Evolutionary conservation across 176 grass and related monocot species (phyloP).

Genomic region (Panicum miliaceum): DNA sequence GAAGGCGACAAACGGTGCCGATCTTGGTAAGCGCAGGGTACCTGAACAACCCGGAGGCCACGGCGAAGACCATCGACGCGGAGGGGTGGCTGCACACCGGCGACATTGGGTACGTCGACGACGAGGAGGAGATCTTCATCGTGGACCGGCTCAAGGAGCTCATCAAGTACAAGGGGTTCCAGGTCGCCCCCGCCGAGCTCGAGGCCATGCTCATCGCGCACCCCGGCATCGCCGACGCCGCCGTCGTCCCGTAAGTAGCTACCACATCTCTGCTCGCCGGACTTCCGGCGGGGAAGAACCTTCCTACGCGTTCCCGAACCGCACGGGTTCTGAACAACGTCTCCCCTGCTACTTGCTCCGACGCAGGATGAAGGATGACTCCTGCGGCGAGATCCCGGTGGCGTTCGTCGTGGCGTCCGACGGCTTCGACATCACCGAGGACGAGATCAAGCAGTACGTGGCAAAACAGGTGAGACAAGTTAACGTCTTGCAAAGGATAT

Average conservation of each 20-base stretch:
- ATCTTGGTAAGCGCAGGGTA: conserved; percentile 58
- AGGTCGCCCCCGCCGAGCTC: conserved; percentile 85
- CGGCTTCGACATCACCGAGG: conserved; percentile 55
- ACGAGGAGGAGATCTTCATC: conserved; percentile 92
- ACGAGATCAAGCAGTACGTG: conserved; percentile 88
- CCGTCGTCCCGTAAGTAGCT: conserved; percentile 69
- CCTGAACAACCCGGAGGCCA: conserved; percentile 76
- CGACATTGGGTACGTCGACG: conserved; percentile 85
- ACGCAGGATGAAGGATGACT: conserved; percentile 74
- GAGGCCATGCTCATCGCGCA: conserved; percentile 85
- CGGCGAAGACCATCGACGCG: conserved; percentile 72
- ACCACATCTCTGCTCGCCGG: background rate
- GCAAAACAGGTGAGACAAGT: conserved; percentile 55
- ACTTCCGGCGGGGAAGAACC: background rate
- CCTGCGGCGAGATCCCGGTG: conserved; percentile 75
- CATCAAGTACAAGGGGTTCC: conserved; percentile 95
- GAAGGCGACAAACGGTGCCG: background rate
- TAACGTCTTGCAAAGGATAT: background rate
- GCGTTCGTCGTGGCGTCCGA: conserved; percentile 64
- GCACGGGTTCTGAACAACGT: background rate
- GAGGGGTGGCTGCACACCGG: conserved; percentile 93
- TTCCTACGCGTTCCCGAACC: background rate
- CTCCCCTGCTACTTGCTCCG: background rate
- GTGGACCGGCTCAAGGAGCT: conserved; percentile 93
- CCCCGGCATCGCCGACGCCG: conserved; percentile 64